Base-by-base conservation (phyloP, 257 asterid species). In the Osmanthus fragrans region DNA sequence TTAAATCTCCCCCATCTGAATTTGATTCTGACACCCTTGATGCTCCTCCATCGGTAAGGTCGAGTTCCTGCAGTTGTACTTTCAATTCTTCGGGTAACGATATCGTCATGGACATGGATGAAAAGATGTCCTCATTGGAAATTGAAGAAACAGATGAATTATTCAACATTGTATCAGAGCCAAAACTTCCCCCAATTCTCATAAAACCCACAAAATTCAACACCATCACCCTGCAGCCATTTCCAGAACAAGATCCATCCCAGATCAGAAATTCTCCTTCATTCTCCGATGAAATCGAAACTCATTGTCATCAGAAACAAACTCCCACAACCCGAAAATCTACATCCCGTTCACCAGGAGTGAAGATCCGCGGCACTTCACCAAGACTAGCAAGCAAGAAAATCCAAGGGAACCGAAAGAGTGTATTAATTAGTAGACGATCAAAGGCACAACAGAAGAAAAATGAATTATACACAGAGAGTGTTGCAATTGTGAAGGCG, bases 401-500 rank as follows among this genome's bases (percentile, higher is more conserved):
- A 78, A 37, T 23, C 39, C 88, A 85, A 67, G 74, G 84, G 6
- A 74, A 80, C 30, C 74, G 85, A 77, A 87, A 77, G 80, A 89
- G 88, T 18, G 27, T 19, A 66, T 85, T 84, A 6, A 33, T 70
- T 30, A 71, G 76, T 7, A 78, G 49, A 63, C 83, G 73, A 8
- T 63, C 45, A 1, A 80, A 76, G 67, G 34, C 64, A 9, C 68
- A 70, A 18, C 33, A 60, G 32, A 7, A 65, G 67, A 84, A 81
- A 70, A 79, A 87, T 51, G 80, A 78, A 8, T 27, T 75, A 80
- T 79, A 73, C 69, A 71, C 92, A 0, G 95, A 88, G 77, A 86
- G 99, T 56, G 87, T 92, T 72, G 97, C 97, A 15, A 80, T 94
- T 18, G 99, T 94, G 49, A 94, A 92, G 79, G 88, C 97, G 1